Evolutionary conservation across 352 stramenopile species (phyloP).

Genomic region (Phytopythium ostracodes): DNA sequence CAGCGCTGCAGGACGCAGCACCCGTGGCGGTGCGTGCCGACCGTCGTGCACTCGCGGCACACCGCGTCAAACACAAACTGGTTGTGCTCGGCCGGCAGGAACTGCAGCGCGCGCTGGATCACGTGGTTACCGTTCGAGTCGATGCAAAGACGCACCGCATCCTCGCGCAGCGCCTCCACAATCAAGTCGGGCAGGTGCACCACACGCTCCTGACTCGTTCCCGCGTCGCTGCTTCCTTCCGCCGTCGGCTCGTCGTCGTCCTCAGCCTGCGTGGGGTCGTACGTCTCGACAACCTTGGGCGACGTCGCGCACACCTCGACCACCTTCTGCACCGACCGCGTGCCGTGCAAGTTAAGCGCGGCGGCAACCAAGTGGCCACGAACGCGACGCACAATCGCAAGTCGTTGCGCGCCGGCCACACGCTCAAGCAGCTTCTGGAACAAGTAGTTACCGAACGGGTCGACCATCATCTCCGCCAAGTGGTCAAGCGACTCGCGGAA

Average conservation of each 20-base stretch:
- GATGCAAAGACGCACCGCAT: slow-evolving; percentile 95
- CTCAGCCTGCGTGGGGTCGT: slow-evolving; percentile 36
- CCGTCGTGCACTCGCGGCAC: slow-evolving; percentile 92
- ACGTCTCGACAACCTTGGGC: slow-evolving; percentile 57
- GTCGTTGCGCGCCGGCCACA: slow-evolving; percentile 85
- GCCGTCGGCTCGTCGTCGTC: slow-evolving; percentile 26
- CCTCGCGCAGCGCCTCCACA: slow-evolving; percentile 91
- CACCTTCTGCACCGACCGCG: slow-evolving; percentile 97
- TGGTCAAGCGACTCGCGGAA: slow-evolving; percentile 96
- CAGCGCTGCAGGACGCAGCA: slow-evolving; percentile 98
- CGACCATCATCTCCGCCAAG: slow-evolving; percentile 97
- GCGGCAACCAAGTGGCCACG: slow-evolving; percentile 92
- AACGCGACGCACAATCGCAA: slow-evolving; percentile 93
- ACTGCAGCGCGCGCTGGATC: slow-evolving; percentile 96
- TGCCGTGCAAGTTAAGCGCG: slow-evolving; percentile 97
- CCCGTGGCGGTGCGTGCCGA: slow-evolving; percentile 95
- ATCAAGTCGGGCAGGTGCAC: slow-evolving; percentile 88
- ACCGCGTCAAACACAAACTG: slow-evolving; percentile 98
- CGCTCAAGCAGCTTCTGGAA: slow-evolving; percentile 99
- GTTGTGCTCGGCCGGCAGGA: slow-evolving; percentile 92
- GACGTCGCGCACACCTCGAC: slow-evolving; percentile 93
- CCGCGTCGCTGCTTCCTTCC: slow-evolving; percentile 16
- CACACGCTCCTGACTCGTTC: slow-evolving; percentile 17
- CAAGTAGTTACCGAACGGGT: slow-evolving; percentile 99
- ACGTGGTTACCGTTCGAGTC: slow-evolving; percentile 98